Evolutionary conservation across 805 yeast genomes (phyloP), one percentile per base, ranked within the genome.

Genomic region (Clavispora vitiphila): DNA sequence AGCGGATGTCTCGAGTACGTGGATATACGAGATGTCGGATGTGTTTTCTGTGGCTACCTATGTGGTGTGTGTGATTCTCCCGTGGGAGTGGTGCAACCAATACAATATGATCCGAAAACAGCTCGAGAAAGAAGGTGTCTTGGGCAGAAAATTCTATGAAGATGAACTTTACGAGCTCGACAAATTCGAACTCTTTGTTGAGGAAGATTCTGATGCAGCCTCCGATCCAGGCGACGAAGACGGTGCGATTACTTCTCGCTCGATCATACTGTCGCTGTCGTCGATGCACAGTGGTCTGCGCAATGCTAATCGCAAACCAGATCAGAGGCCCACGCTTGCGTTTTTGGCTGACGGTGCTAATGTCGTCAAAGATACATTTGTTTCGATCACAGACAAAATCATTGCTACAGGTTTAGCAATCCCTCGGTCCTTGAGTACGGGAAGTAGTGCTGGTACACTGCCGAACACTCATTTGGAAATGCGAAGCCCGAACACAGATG

Each of bases 71-170:
- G 83, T 86, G 23, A 83, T 83, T 6, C 72, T 83, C 9, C 86
- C 86, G 1, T 85, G 95, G 93, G 95, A 86, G 60, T 87, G 95
- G 91, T 74, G 84, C 46, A 85, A 83, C 54, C 70, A 84, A 47
- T 71, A 82, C 41, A 74, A 75, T 38, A 67, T 74, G 10, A 59
- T 82, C 31, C 80, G 79, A 62, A 76, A 77, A 47, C 65, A 65
- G 12, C 72, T 74, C 40, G 90, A 85, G 51, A 78, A 79, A 34
- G 81, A 80, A 44, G 86, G 91, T 7, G 76, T 86, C 5, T 58
- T 87, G 30, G 96, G 96, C 1, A 66, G 95, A 45, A 80, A 80
- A 14, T 76, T 84, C 34, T 83, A 78, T 55, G 91, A 83, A 48
- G 90, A 83, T 42, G 88, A 81, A 41, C 37, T 67, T 24, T 69